Conservation (phyloP, 345 rosid species). For the Pelargonium nanum region DNA sequence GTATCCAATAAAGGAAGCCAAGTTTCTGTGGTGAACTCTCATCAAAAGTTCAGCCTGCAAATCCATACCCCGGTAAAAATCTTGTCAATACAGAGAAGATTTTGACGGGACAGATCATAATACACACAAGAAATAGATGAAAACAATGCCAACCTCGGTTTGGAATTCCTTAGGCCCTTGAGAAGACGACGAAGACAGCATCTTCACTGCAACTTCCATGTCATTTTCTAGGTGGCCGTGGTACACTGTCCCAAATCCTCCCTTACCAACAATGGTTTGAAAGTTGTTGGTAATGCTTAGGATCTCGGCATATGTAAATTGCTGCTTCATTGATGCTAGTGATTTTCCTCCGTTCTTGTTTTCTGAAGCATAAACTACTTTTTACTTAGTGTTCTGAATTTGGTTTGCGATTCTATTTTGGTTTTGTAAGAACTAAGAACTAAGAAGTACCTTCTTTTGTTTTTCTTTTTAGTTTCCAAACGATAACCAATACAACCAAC, state of each 20-base stretch:
- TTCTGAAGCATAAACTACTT: background rate
- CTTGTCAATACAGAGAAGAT: too few relatives aligned
- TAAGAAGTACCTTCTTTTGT: constrained; percentile 19
- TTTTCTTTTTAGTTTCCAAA: constrained; percentile 23
- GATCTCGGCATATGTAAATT: constrained; percentile 20
- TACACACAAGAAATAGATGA: too few relatives aligned
- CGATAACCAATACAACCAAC: constrained; percentile 6
- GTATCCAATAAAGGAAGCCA: constrained; percentile 19
- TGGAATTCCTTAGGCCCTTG: constrained; percentile 18
- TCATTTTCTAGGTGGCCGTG: constrained; percentile 10
- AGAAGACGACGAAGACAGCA: constrained; percentile 20
- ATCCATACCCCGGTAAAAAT: background rate
- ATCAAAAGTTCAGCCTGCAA: constrained; percentile 17
- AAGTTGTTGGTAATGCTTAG: constrained; percentile 24
- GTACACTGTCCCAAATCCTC: constrained; percentile 20
- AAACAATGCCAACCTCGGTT: constrained; percentile 16
- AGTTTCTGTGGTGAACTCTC: constrained; percentile 19
- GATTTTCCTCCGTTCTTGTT: constrained; percentile 3
- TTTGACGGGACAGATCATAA: too few relatives aligned
- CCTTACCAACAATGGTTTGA: constrained; percentile 21
- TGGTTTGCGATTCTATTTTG: background rate
- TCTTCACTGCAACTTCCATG: constrained; percentile 26
- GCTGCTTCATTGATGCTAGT: constrained; percentile 14
- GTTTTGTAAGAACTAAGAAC: constrained; percentile 4
- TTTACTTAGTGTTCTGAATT: background rate